Percentiles rank a stretch among this genome's conserved stretches.
phyloP scores from a whole-genome alignment of 495 filamentous ascomycete genomes.

The Venustampulla echinocandica region DNA sequence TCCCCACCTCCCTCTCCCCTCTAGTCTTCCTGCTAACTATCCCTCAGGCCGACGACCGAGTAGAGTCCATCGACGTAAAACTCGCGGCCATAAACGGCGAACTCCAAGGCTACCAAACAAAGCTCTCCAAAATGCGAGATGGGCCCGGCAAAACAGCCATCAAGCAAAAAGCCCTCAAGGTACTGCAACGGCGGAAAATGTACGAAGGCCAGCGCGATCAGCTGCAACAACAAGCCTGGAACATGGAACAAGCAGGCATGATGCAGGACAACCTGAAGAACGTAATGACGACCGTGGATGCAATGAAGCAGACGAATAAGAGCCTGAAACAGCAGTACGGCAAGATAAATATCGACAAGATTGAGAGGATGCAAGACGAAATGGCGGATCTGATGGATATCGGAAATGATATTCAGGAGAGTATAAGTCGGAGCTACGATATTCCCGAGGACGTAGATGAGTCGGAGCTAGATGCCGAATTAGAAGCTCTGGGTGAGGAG shows the following conservation, averaged over 20 bases:
- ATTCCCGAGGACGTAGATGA: slow-evolving; percentile 97
- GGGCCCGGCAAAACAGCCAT: slow-evolving; percentile 90
- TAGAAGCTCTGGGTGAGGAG: slow-evolving; percentile 90
- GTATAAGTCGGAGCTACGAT: slow-evolving; percentile 86
- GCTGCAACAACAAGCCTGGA: slow-evolving; percentile 92
- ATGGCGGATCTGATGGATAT: slow-evolving; percentile 98
- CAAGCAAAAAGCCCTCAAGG: slow-evolving; percentile 89
- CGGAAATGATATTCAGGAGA: slow-evolving; percentile 97
- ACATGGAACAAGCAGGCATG: slow-evolving; percentile 98
- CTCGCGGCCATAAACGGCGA: slow-evolving; percentile 87
- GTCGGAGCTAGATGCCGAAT: slow-evolving; percentile 90
- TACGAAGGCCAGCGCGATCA: slow-evolving; percentile 94
- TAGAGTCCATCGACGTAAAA: slow-evolving; percentile 90
- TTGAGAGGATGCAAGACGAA: slow-evolving; percentile 96
- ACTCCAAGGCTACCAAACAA: slow-evolving; percentile 77
- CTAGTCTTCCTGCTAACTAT: slow-evolving; percentile 11
- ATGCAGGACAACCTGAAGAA: slow-evolving; percentile 99
- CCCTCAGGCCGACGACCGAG: slow-evolving; percentile 67
- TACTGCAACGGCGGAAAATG: slow-evolving; percentile 91
- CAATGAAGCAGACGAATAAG: slow-evolving; percentile 94
- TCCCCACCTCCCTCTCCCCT: slow-evolving; percentile 5
- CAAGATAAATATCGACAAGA: slow-evolving; percentile 94
- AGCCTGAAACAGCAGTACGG: slow-evolving; percentile 90
- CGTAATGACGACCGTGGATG: slow-evolving; percentile 96
- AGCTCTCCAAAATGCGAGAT: slow-evolving; percentile 89